A percentile compares a stretch with the other conserved stretches of the same genome.
Conservation (phyloP, 2,329 filamentous ascomycete species). For the Epichloe hybrida region DNA sequence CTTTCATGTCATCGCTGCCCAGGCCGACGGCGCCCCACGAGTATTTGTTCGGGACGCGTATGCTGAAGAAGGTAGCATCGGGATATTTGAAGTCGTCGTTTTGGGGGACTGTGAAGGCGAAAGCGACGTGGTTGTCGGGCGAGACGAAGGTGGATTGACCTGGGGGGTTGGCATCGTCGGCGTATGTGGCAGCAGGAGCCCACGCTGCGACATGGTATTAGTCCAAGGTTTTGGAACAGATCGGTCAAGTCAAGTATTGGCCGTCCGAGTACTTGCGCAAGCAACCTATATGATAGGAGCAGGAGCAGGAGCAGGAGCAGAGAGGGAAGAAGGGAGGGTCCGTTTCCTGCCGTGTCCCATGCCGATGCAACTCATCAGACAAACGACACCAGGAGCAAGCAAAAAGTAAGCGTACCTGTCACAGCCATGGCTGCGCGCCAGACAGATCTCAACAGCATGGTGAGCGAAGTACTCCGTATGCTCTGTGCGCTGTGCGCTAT, state of each 20-base stretch:
- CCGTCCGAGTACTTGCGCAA: background rate
- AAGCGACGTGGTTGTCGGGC: constrained; percentile 29
- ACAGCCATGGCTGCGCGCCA: constrained; percentile 16
- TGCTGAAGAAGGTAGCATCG: constrained; percentile 33
- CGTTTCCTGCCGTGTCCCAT: background rate
- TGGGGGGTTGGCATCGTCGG: constrained; percentile 15
- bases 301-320: too few species aligned
- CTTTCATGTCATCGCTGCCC: constrained; percentile 36
- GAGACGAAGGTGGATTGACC: constrained; percentile 31
- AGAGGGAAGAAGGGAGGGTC: too few species aligned
- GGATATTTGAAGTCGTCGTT: constrained; percentile 26
- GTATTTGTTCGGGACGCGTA: constrained; percentile 30
- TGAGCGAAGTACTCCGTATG: background rate
- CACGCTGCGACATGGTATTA: constrained; percentile 9
- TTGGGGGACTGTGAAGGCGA: constrained; percentile 36
- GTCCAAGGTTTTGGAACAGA: background rate
- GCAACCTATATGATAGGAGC: background rate
- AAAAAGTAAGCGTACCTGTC: constrained; percentile 11
- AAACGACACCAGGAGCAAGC: background rate
- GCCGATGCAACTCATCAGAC: background rate
- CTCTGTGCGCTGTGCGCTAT: background rate
- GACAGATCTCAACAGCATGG: constrained; percentile 17
- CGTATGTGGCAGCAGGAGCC: constrained; percentile 11
- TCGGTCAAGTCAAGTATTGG: background rate
- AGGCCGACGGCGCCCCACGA: constrained; percentile 44